phyloP scores from a whole-genome alignment of 176 grass and related monocot genomes.

The Phoenix dactylifera region DNA sequence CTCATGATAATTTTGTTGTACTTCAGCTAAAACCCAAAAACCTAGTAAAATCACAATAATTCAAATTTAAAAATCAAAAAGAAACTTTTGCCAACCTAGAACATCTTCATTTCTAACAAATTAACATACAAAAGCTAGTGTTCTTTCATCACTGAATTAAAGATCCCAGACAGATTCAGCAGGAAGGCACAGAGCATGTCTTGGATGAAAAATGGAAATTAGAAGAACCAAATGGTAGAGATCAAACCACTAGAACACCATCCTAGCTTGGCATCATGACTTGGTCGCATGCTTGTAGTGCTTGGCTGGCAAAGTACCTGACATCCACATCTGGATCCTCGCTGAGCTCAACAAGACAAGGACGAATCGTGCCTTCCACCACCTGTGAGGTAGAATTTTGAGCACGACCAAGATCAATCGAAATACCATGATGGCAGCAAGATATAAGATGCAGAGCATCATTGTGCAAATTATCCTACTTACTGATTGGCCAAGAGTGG shows the following conservation, averaged over 20 bases:
- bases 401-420: neutral
- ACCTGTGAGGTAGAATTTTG: constrained; percentile 34
- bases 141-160: too few species aligned
- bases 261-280: constrained; percentile 73
- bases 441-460: neutral
- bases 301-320: constrained; percentile 67
- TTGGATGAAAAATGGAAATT: too few species aligned
- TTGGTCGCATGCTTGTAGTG: constrained; percentile 75
- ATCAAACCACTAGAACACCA: neutral
- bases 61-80: too few species aligned
- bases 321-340: constrained; percentile 98
- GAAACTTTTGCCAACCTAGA: too few species aligned
- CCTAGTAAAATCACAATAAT: too few species aligned
- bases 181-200: too few species aligned
- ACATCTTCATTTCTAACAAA: too few species aligned
- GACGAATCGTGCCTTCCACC: constrained; percentile 58
- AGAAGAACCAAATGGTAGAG: too few species aligned
- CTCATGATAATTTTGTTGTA: too few species aligned
- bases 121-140: too few species aligned
- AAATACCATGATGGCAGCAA: neutral
- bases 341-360: constrained; percentile 82
- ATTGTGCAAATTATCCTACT: constrained; percentile 13
- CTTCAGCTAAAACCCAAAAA: too few species aligned
- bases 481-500: constrained; percentile 72
- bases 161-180: too few species aligned